These are phyloP conservation scores for Novymonas esmeraldas DNA, from an alignment of 208 protist species.

Conservation along the genomic window DNA sequence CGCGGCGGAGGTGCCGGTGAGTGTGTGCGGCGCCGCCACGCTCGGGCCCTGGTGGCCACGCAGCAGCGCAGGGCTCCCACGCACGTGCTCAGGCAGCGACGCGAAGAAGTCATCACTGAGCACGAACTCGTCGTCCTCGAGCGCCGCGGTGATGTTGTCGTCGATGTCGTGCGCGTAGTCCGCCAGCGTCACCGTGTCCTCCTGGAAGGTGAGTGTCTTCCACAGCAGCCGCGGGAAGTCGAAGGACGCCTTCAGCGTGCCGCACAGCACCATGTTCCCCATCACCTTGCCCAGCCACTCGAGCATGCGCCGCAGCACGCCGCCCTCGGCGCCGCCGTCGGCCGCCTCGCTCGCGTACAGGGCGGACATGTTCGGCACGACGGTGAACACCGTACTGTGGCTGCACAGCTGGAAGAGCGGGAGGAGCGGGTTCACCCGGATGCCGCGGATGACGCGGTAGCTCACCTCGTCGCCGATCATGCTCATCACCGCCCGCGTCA, in stretches of 20 bases:
- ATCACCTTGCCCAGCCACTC: conserved; percentile 88
- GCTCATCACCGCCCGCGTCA: conserved; percentile 83
- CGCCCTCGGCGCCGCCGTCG: conserved; percentile 40
- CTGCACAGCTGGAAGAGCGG: conserved; percentile 79
- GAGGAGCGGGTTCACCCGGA: conserved; percentile 66
- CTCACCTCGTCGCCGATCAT: conserved; percentile 88
- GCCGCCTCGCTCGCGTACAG: conserved; percentile 45
- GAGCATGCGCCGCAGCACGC: conserved; percentile 49
- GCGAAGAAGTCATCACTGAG: conserved; percentile 69
- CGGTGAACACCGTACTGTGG: conserved; percentile 84
- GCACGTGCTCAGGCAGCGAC: conserved; percentile 43
- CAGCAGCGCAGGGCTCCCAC: conserved; percentile 16
- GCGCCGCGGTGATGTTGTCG: conserved; percentile 68
- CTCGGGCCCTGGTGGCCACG: conserved; percentile 4
- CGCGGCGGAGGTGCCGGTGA: too few species aligned
- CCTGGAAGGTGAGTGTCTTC: conserved; percentile 82
- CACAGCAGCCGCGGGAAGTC: conserved; percentile 81
- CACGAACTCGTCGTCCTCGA: conserved; percentile 81
- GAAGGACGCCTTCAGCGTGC: conserved; percentile 73
- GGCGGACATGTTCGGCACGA: conserved; percentile 84
- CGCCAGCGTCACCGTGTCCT: conserved; percentile 58
- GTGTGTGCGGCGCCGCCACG: not conserved
- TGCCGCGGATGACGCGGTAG: conserved; percentile 53
- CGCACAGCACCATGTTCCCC: conserved; percentile 85
- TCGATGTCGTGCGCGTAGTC: conserved; percentile 89